Evolutionary conservation across 2,329 filamentous ascomycete species (phyloP).

Genomic region (Verticillium dahliae): DNA sequence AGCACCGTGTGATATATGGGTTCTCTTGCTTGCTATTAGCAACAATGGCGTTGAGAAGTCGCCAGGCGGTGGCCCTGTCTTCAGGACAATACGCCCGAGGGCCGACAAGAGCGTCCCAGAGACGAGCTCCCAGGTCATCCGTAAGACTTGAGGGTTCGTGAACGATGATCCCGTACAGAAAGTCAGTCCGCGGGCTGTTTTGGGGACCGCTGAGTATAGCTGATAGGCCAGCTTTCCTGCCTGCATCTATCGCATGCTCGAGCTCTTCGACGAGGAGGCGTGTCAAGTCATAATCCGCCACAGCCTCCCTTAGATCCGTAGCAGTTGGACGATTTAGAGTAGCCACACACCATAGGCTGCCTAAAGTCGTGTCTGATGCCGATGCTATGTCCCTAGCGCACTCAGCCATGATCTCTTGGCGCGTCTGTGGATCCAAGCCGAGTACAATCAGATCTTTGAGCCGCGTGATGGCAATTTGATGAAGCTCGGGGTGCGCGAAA

Average conservation of each 20-base stretch:
- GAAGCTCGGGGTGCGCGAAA: constrained; percentile 54
- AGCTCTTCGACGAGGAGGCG: constrained; percentile 59
- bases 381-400: constrained; percentile 64
- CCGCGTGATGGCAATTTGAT: constrained; percentile 55
- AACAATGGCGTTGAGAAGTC: constrained; percentile 47
- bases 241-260: constrained; percentile 42
- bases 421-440: constrained; percentile 48
- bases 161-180: constrained; percentile 51
- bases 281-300: constrained; percentile 55
- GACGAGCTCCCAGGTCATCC: constrained; percentile 49
- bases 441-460: constrained; percentile 53
- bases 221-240: constrained; percentile 32
- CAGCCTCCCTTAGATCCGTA: constrained; percentile 50
- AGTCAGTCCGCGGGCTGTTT: constrained; percentile 49
- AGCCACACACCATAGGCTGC: constrained; percentile 63
- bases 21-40: constrained; percentile 40
- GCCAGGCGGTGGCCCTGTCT: constrained; percentile 64
- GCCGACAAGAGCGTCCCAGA: constrained; percentile 73
- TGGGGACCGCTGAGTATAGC: constrained; percentile 38
- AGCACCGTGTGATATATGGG: constrained; percentile 47
- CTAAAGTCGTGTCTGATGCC: constrained; percentile 58
- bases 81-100: constrained; percentile 49
- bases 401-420: constrained; percentile 54
- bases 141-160: constrained; percentile 57
- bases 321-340: constrained; percentile 40